A percentile compares a stretch with the other conserved stretches of the same genome.
Conservation (phyloP, 768 basidiomycete genomes). For the Boletus sensibilis region DNA sequence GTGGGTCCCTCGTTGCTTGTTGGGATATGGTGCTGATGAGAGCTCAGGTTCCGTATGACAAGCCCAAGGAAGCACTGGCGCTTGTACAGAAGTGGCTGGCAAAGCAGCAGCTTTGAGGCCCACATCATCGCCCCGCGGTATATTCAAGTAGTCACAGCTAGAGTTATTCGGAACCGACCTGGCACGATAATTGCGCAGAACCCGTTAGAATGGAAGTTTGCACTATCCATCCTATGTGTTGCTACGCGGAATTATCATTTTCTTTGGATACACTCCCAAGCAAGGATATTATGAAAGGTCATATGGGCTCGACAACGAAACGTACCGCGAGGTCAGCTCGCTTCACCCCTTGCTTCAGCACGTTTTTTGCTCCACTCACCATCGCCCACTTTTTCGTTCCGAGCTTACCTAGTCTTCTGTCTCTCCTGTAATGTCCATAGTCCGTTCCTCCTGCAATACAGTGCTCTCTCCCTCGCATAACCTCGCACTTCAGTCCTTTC, state of each 20-base stretch:
- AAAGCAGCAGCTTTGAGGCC: slow-evolving; percentile 19
- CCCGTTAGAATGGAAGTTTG: background rate
- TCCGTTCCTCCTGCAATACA: too few relatives aligned
- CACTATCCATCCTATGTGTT: background rate
- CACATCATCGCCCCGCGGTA: too few relatives aligned
- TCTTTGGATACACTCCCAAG: background rate
- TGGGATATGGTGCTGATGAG: slow-evolving; percentile 1
- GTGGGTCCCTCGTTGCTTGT: slow-evolving; percentile 33
- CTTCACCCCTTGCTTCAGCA: too few relatives aligned
- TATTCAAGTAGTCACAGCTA: background rate
- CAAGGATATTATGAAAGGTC: too few relatives aligned
- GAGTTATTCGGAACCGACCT: background rate
- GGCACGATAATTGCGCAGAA: background rate
- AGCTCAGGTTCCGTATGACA: slow-evolving; percentile 58
- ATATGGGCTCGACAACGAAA: too few relatives aligned
- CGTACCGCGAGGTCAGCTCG: too few relatives aligned
- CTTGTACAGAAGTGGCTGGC: slow-evolving; percentile 52
- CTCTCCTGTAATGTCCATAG: too few relatives aligned
- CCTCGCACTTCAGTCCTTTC: too few relatives aligned
- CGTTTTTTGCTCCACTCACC: too few relatives aligned
- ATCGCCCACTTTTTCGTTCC: too few relatives aligned
- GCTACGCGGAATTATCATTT: background rate
- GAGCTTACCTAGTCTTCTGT: too few relatives aligned
- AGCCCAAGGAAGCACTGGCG: slow-evolving; percentile 52
- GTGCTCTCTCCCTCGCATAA: too few relatives aligned